Conservation (phyloP, 2,329 filamentous ascomycete species). For the Ceratocystis albifundus region DNA sequence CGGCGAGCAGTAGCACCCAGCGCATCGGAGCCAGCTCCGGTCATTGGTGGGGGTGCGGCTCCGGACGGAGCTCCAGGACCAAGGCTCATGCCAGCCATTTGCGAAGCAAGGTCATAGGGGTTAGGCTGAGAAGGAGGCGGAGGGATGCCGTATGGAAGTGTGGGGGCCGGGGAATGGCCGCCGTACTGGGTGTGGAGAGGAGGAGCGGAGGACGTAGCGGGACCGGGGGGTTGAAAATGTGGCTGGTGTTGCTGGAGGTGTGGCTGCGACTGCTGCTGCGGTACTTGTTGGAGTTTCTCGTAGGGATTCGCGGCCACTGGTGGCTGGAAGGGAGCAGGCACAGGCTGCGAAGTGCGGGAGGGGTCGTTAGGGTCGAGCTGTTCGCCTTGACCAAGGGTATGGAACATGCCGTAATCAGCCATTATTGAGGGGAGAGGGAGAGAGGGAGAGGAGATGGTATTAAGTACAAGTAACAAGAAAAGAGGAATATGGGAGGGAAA, state of each 20-base stretch:
- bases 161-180: constrained; percentile 18
- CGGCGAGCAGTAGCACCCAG: constrained; percentile 42
- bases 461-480: neutral
- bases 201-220: neutral
- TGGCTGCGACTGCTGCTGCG: constrained; percentile 8
- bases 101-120: constrained; percentile 48
- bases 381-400: constrained; percentile 46
- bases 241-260: neutral
- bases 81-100: constrained; percentile 69
- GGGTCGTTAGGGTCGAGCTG: constrained; percentile 45
- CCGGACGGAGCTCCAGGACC: constrained; percentile 30
- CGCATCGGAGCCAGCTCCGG: constrained; percentile 22
- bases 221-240: neutral
- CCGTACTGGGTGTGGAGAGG: constrained; percentile 14
- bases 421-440: constrained; percentile 36
- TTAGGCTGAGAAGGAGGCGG: neutral
- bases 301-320: constrained; percentile 44
- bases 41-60: neutral
- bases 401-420: constrained; percentile 46
- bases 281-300: constrained; percentile 32
- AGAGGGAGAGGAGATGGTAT: neutral
- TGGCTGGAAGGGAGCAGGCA: constrained; percentile 45
- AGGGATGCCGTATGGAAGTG: constrained; percentile 18
- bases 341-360: constrained; percentile 40
- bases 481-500: neutral